Base-by-base conservation (phyloP, 345 rosid species). In the Zanthoxylum bungeanum region DNA sequence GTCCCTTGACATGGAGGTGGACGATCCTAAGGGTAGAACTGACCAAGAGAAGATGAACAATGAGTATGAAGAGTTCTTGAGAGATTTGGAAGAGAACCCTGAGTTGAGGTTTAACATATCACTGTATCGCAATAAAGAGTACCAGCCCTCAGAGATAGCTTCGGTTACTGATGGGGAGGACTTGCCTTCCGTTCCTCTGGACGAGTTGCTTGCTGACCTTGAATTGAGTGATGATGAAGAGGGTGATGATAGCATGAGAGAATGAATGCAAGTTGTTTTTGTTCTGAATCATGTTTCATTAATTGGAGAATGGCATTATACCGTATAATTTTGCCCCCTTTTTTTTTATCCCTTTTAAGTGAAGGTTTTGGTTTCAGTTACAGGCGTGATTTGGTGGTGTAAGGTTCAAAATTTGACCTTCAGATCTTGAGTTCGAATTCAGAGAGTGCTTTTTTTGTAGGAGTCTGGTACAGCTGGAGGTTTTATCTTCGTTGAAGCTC, bases 1-100 rank as follows among this genome's bases (percentile, higher is more conserved):
- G 11, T 25, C 21, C 22, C 68, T 64, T 10, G 27, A 64, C 11
- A 40, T 40, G 68, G 24, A 42, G 27, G 68, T 64, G 52, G 68
- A 64, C 16, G 52, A 40, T 16, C 21, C 50, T 39, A 62, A 24
- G 16, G 50, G 30, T 62, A 11, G 66, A 39, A 9, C 10, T 62
- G 33, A 62, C 50, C 66, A 5, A 39, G 47, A 42, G 47, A 42
- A 42, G 47, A 5, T 42, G 47, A 42, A 24, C 27, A 56, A 56
- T 3, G 87, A 86, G 66, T 86, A 88, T 55, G 89, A 85, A 58
- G 74, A 82, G 73, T 86, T 86, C 82, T 74, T 78, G 85, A 85
- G 85, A 39, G 91, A 86, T 57, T 65, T 86, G 70, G 88, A 85
- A 39, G 89, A 88, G 70, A 83, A 86, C 77, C 85, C 86, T 39